Base-by-base conservation (phyloP, 2,329 filamentous ascomycete species). In the Exophiala spinifera region DNA sequence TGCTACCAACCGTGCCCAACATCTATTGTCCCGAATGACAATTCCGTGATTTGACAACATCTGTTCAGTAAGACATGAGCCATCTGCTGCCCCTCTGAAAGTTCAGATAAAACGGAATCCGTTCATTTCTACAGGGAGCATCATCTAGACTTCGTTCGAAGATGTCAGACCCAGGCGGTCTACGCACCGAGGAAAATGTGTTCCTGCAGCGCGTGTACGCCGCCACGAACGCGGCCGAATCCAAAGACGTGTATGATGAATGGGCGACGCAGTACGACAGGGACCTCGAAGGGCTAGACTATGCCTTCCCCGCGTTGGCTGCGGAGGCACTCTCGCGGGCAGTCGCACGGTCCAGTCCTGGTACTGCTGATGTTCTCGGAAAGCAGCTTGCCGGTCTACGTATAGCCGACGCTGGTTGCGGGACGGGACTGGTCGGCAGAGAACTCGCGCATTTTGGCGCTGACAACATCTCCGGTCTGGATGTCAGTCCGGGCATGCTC, bases 391-490 rank as follows among this genome's bases (percentile, higher is more conserved):
- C 60, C 20, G 54, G 49, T 40, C 63, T 66, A 5, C 50, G 60
- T 2, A 75, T 82, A 51, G 71, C 80, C 0, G 79, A 82, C 55
- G 79, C 79, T 19, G 79, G 79, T n/a, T 81, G 79, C 53, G 79
- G 79, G 3, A 82, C 79, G 0, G 79, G 79, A 0, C 72, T 80
- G 7, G 78, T 80, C 10, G 79, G 78, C 3, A 64, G 72, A 17
- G 74, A 74, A 21, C 72, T 82, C 3, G 69, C 72, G 11, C 66
- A 72, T 34, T 63, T 70, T 28, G 74, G 76, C 2, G 74, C 73
- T 3, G 69, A 70, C 34, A 67, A 70, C n/a, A 72, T 82, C 39
- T 76, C 81, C 47, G 80, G 80, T 21, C 64, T 80, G 21, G 80
- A 83, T 59, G 66, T 81, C 14, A 78, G 75, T 47, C 70, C 73